Base-by-base conservation (phyloP, 495 filamentous ascomycete species). In the Xylaria castorea region DNA sequence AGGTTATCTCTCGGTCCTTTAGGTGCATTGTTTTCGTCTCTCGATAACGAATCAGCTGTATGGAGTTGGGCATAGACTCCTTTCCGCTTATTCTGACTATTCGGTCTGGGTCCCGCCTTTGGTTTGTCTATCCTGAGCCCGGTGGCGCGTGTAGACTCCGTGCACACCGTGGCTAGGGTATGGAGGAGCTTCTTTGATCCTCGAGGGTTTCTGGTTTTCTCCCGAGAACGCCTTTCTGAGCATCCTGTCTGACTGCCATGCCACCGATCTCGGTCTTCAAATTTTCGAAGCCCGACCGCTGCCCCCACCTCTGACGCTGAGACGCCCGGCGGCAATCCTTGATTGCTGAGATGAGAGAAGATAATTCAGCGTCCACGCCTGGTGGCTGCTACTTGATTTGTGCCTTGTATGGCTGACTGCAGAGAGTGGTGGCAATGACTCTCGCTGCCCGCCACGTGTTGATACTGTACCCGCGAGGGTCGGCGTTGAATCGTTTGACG, bases 251-350 rank as follows among this genome's bases (percentile, higher is more conserved):
- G 11, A 30, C 27, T 25, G 44, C n/a, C 6, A 25, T 5, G 18
- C 34, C 46, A 12, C n/a, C 5, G n/a, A 25, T 27, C 9, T 0
- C 1, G 32, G 46, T 18, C 48, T 42, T 38, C 20, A 3, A 11
- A 3, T 36, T 16, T 40, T 25, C 32, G 3, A 53, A 27, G 14
- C 30, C 18, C 32, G 48, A 27, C 48, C 9, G 65, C 34, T 55
- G 48, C 12, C 34, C 34, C 20, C n/a, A 3, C 42, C 48, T 53
- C 30, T 48, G 65, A 25, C 48, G 48, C 30, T 53, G 27, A 38
- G 30, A 67, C 65, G 55, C 55, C 14, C 18, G 20, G 12, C 65
- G 48, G n/a, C 65, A 67, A 16, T 25, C 65, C 8, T 55, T 20
- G 27, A 67, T 51, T 38, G n/a, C 34, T 14, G 48, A 51, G n/a